phyloP scores from a whole-genome alignment of 116 monocot genomes.

The Cymodocea nodosa region DNA sequence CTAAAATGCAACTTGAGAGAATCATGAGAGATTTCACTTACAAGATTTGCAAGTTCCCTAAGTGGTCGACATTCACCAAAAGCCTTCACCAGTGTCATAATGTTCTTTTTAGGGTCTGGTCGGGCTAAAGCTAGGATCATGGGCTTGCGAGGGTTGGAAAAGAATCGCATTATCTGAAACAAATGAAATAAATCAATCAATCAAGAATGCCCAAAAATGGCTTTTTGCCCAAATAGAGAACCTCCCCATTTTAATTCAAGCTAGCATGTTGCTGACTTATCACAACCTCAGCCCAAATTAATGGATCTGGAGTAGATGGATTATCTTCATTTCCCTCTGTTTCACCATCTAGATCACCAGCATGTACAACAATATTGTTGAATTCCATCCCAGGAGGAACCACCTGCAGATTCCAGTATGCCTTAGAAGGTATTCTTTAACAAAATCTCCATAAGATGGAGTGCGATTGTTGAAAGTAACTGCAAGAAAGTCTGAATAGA shows the following conservation, averaged over 20 bases:
- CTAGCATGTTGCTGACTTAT: background rate
- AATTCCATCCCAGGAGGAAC: constrained; percentile 99
- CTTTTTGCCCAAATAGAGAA: background rate
- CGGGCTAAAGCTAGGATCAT: constrained; percentile 99
- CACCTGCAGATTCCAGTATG: constrained; percentile 29
- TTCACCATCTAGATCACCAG: constrained; percentile 55
- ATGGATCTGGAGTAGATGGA: constrained; percentile 55
- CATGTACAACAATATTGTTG: constrained; percentile 46
- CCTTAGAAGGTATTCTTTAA: too few species aligned
- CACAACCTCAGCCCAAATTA: constrained; percentile 86
- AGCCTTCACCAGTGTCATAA: constrained; percentile 86
- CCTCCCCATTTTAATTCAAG: background rate
- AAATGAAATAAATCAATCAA: constrained; percentile 1
- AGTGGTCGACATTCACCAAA: constrained; percentile 92
- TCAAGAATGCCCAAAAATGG: background rate
- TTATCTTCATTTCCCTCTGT: constrained; percentile 61
- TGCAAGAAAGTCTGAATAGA: too few species aligned
- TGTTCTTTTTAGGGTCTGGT: constrained; percentile 97
- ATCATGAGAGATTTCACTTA: constrained; percentile 17
- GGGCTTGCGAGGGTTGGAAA: constrained; percentile 92
- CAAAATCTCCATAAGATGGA: too few species aligned
- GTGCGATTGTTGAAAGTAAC: too few species aligned
- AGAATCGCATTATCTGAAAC: constrained; percentile 91
- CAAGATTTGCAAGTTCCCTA: constrained; percentile 96
- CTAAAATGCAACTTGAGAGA: background rate